These are phyloP conservation scores for Blastobotrys parvus DNA, from an alignment of 805 yeast species.

Conservation along the genomic window DNA sequence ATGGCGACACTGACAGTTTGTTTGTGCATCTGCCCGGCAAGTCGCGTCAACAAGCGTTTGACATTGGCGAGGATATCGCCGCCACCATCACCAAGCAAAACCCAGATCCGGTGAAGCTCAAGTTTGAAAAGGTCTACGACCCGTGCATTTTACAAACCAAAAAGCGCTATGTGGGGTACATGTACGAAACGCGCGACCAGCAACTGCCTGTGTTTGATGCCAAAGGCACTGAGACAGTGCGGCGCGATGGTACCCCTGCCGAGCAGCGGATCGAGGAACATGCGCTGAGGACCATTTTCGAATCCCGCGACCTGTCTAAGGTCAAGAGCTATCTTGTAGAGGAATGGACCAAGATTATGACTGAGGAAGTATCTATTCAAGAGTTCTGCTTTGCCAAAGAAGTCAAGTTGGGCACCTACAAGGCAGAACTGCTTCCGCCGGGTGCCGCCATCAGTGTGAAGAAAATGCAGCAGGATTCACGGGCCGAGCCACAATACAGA, in stretches of 20 bases:
- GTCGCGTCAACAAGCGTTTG: slow-evolving; percentile 67
- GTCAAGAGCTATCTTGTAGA: slow-evolving; percentile 57
- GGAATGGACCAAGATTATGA: slow-evolving; percentile 59
- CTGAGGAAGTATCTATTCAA: slow-evolving; percentile 56
- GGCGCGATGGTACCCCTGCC: slow-evolving; percentile 93
- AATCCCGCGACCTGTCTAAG: slow-evolving; percentile 57
- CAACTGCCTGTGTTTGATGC: slow-evolving; percentile 72
- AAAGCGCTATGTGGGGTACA: slow-evolving; percentile 85
- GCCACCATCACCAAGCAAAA: slow-evolving; percentile 49
- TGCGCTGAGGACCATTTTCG: slow-evolving; percentile 59
- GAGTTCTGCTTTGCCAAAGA: slow-evolving; percentile 92
- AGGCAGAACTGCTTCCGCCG: slow-evolving; percentile 69
- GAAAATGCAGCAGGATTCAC: slow-evolving; percentile 51
- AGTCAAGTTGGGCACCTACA: slow-evolving; percentile 77
- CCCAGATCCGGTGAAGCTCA: slow-evolving; percentile 74
- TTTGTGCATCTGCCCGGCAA: slow-evolving; percentile 87
- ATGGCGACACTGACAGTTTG: slow-evolving; percentile 93
- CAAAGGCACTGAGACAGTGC: slow-evolving; percentile 89
- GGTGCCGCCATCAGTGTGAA: slow-evolving; percentile 79
- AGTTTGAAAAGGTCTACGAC: slow-evolving; percentile 88
- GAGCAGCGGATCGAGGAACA: slow-evolving; percentile 76
- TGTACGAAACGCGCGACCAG: slow-evolving; percentile 55
- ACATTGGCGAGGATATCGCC: slow-evolving; percentile 65
- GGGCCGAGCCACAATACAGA: slow-evolving; percentile 77
- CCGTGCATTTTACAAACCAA: slow-evolving; percentile 79